Evolutionary conservation across 2,329 filamentous ascomycete species (phyloP), one percentile per base, ranked within the genome.

Genomic region (Botrytis aclada): DNA sequence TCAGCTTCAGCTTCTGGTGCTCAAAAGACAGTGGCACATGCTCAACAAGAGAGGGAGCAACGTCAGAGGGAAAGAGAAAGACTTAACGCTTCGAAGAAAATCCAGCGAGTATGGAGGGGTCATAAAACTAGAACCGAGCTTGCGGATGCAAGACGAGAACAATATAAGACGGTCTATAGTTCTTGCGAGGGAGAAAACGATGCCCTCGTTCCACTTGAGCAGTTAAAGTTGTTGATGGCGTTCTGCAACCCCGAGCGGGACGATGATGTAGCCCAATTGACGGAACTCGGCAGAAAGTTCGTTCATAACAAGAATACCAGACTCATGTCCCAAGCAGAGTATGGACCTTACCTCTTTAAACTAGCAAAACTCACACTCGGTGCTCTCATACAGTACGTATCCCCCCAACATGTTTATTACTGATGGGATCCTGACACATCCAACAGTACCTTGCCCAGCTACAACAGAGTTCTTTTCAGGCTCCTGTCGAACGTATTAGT

Each of bases 81-180:
- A 74, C 83, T 95, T 67, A 92, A 90, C 79, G 93, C 95, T 7
- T 89, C 89, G 22, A 90, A 88, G 77, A 87, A 84, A 67, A 89
- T 98, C 76, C 96, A 98, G 81, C 88, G 89, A 76, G 85, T 88
- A 82, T 98, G 95, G 95, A 88, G 95, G 81, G 94, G 94, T 22
- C 88, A 97, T 81, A 86, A 82, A 72, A 85, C 84, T 73, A 88
- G 95, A 77, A 86, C 84, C 74, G 80, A 82, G 69, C 84, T 93
- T 75, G 88, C 88, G 75, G 83, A 86, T 64, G 79, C 80, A 71
- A 89, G 88, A 83, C 87, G 92, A 75, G 80, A 82, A 69, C 82
- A 87, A 58, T 93, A 93, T 83, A 92, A 95, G 81, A 79, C 83
- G 14, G 80, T 88, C 47, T 72, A 67, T 20, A 47, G 4, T 51